phyloP scores from a whole-genome alignment of 2,329 filamentous ascomycete species.

The Colletotrichum sp. region DNA sequence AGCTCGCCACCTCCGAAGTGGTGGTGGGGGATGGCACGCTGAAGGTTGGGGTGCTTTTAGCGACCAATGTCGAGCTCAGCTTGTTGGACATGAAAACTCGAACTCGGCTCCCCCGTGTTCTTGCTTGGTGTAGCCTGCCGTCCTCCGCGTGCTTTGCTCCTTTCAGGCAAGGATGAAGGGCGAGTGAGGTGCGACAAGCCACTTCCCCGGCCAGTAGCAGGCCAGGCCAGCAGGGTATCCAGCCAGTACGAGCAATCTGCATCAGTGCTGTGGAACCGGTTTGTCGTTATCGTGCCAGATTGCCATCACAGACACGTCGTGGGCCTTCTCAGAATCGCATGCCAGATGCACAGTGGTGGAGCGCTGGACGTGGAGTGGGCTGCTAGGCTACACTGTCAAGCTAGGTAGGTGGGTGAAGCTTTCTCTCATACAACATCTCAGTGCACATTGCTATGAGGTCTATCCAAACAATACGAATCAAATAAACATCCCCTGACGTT shows the following conservation, averaged over 20 bases:
- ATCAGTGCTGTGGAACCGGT: slow-evolving; percentile 4
- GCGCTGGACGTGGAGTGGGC: background rate
- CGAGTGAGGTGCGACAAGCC: background rate
- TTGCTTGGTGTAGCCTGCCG: background rate
- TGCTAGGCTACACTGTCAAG: background rate
- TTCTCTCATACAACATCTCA: background rate
- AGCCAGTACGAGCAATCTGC: background rate
- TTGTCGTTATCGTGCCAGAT: slow-evolving; percentile 16
- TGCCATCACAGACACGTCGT: slow-evolving; percentile 20
- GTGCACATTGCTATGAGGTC: background rate
- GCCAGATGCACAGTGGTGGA: slow-evolving; percentile 10
- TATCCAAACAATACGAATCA: background rate
- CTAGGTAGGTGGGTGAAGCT: background rate
- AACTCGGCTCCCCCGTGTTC: slow-evolving; percentile 5
- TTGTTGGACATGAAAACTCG: background rate
- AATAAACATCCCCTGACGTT: background rate
- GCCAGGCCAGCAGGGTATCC: background rate
- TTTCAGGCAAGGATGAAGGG: background rate
- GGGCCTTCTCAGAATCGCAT: slow-evolving; percentile 9
- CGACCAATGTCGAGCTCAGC: background rate
- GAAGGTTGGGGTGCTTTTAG: slow-evolving; percentile 7
- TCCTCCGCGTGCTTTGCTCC: background rate
- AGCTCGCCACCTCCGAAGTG: background rate
- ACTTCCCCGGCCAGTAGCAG: slow-evolving; percentile 2
- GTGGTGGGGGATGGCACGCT: slow-evolving; percentile 11